phyloP scores from a whole-genome alignment of 1,284 basidiomycete species.

The Cryptococcus sp. region DNA sequence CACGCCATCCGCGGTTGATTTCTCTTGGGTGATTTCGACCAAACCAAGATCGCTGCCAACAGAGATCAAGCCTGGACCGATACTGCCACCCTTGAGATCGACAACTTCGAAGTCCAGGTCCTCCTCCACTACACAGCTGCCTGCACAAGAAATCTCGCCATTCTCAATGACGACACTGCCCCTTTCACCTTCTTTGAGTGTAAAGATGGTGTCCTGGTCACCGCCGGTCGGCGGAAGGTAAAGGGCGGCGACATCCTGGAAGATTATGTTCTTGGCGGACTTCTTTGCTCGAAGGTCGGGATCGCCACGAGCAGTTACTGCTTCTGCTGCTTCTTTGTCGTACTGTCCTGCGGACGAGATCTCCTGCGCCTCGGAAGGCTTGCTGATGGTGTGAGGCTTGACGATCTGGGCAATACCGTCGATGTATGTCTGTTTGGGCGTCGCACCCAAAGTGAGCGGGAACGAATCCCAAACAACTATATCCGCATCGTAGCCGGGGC shows the following conservation, averaged over 20 bases:
- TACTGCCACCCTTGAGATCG: slow-evolving; percentile 53
- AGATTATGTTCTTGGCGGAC: slow-evolving; percentile 41
- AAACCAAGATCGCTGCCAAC: slow-evolving; percentile 54
- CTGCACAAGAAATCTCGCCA: slow-evolving; percentile 52
- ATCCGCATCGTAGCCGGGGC: slow-evolving; percentile 62
- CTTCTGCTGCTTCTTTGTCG: slow-evolving; percentile 44
- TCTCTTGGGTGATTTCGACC: slow-evolving; percentile 59
- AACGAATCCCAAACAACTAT: slow-evolving; percentile 89
- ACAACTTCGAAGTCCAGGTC: slow-evolving; percentile 34
- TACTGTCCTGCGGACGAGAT: slow-evolving; percentile 40
- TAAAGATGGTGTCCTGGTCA: slow-evolving; percentile 1
- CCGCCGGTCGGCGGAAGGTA: slow-evolving; percentile 15
- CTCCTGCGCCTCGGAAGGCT: slow-evolving; percentile 46
- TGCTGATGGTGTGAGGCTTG: slow-evolving; percentile 38
- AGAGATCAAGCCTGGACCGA: slow-evolving; percentile 52
- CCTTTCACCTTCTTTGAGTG: slow-evolving; percentile 14
- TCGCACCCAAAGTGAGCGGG: slow-evolving; percentile 68
- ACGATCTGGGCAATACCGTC: slow-evolving; percentile 57
- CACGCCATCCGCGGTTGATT: slow-evolving; percentile 66
- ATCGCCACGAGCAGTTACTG: slow-evolving; percentile 46
- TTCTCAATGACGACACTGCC: slow-evolving; percentile 44
- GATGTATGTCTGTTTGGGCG: slow-evolving; percentile 63
- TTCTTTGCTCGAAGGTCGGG: slow-evolving; percentile 45
- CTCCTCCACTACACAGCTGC: slow-evolving; percentile 23
- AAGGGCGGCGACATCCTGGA: slow-evolving; percentile 46